These are phyloP conservation scores for Yamagishiella unicocca DNA, from an alignment of 139 green algal species.

Conservation along the genomic window DNA sequence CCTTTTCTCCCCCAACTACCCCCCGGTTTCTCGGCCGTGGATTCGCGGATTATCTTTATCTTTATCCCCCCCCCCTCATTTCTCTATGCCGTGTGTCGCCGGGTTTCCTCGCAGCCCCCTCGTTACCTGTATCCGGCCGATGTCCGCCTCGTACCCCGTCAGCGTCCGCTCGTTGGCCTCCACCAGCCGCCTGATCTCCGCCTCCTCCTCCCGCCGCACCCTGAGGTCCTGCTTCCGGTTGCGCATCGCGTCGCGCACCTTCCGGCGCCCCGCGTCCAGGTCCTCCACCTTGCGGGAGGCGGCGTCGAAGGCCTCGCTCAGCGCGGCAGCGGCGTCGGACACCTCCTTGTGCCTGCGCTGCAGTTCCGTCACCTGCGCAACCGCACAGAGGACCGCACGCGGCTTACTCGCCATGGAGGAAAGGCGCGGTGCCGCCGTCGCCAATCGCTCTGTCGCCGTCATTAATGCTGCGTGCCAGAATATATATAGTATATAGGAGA, in stretches of 20 bases:
- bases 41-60: no score
- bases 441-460: no score
- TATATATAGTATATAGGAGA: no score
- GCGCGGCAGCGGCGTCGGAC: neutral
- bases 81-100: no score
- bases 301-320: neutral
- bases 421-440: no score
- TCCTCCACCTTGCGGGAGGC: neutral
- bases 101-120: no score
- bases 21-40: no score
- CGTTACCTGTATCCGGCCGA: neutral
- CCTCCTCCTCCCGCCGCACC: constrained; percentile 42
- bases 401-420: no score
- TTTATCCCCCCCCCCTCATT: no score
- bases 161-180: constrained; percentile 1
- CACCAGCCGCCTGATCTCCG: neutral
- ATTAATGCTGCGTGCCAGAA: no score
- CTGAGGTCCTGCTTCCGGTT: constrained; percentile 26
- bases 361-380: neutral
- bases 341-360: constrained; percentile 1
- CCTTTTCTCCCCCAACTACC: no score
- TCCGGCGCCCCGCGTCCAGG: neutral
- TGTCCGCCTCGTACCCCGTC: neutral
- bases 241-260: neutral
- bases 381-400: neutral